Percentiles rank a stretch among this genome's conserved stretches.
phyloP scores from a whole-genome alignment of 495 filamentous ascomycete genomes.

The Hypoxylon rickii region DNA sequence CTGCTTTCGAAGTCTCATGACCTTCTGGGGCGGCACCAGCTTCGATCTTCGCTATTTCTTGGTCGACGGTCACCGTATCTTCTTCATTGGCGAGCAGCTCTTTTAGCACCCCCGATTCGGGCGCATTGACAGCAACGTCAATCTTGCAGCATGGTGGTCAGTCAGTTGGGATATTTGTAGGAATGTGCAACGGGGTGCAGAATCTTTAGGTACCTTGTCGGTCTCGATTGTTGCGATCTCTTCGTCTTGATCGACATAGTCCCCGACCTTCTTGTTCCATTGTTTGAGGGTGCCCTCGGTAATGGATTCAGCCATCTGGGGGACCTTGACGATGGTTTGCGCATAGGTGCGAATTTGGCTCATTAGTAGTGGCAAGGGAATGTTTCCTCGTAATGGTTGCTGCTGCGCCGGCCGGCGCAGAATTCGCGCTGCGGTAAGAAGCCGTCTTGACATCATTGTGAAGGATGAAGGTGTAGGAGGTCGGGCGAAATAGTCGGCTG shows the following conservation, averaged over 20 bases:
- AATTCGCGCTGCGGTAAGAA: constrained; percentile 53
- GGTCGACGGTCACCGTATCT: constrained; percentile 93
- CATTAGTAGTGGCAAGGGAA: constrained; percentile 49
- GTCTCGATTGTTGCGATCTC: constrained; percentile 99
- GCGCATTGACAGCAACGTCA: constrained; percentile 93
- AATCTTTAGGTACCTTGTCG: constrained; percentile 77
- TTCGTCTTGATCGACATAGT: constrained; percentile 94
- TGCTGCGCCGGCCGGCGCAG: constrained; percentile 50
- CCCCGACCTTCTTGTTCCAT: constrained; percentile 92
- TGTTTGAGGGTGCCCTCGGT: constrained; percentile 97
- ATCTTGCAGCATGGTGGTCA: constrained; percentile 68
- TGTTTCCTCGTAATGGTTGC: constrained; percentile 34
- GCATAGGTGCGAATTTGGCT: constrained; percentile 63
- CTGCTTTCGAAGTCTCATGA: constrained; percentile 57
- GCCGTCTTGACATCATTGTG: constrained; percentile 55
- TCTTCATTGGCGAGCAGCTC: constrained; percentile 93
- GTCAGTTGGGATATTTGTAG: too few species aligned
- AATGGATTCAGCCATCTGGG: constrained; percentile 98
- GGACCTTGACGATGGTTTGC: constrained; percentile 88
- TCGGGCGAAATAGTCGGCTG: constrained; percentile 1
- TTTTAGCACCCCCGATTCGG: constrained; percentile 87
- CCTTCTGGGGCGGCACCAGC: constrained; percentile 66
- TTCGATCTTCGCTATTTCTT: constrained; percentile 86
- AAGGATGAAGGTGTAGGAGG: constrained; percentile 2
- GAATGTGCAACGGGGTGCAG: too few species aligned